phyloP scores from a whole-genome alignment of 2,329 filamentous ascomycete genomes.

The Trichoderma breve region DNA sequence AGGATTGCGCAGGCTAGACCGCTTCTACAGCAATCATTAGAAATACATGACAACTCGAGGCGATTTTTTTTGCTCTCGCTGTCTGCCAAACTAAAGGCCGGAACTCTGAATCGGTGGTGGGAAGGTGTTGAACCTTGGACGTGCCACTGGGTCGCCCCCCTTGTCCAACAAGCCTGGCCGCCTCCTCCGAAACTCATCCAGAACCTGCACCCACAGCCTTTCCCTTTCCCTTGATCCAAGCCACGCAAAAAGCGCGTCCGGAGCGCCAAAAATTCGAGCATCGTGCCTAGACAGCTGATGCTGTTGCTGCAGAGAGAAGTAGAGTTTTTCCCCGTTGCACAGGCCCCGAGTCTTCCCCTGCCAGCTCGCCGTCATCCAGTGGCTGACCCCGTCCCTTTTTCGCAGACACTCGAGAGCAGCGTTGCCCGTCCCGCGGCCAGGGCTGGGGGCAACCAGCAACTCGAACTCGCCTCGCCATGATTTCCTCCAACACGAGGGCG shows the following conservation, averaged over 20 bases:
- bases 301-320: conserved; percentile 33
- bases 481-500: conserved; percentile 47
- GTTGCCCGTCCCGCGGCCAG: conserved; percentile 26
- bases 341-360: not conserved
- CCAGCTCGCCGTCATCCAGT: conserved; percentile 11
- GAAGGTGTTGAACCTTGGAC: conserved; percentile 22
- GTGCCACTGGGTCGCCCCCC: conserved; percentile 26
- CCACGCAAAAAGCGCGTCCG: conserved; percentile 33
- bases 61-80: conserved; percentile 5
- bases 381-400: conserved; percentile 23
- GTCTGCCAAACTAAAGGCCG: conserved; percentile 1
- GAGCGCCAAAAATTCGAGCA: conserved; percentile 24
- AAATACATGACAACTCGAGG: not conserved
- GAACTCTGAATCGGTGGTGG: conserved; percentile 19
- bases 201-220: conserved; percentile 27
- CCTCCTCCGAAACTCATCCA: conserved; percentile 27
- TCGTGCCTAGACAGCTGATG: conserved; percentile 36
- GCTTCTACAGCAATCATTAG: not conserved
- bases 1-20: not conserved
- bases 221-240: conserved; percentile 28
- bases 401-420: conserved; percentile 33
- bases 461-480: conserved; percentile 30
- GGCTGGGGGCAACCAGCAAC: conserved; percentile 22
- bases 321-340: not conserved
- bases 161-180: conserved; percentile 28